Evolutionary conservation across 2,329 filamentous ascomycete species (phyloP).

Genomic region (Metarhizium humberi): DNA sequence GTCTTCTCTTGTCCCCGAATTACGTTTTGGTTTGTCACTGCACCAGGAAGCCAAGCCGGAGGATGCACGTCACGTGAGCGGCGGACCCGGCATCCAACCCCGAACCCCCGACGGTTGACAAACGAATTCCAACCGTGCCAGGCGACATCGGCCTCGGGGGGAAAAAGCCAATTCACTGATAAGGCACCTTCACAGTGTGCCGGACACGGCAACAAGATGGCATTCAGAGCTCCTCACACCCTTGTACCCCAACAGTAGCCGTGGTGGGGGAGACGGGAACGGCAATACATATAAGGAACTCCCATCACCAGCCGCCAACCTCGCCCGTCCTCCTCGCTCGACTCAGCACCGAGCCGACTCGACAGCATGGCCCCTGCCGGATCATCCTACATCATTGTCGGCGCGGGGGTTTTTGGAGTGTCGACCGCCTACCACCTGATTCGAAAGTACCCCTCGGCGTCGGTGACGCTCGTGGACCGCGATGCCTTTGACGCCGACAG

Average conservation of each 20-base stretch:
- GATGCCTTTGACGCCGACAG: conserved; percentile 37
- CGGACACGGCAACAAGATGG: not conserved
- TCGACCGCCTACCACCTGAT: conserved; percentile 57
- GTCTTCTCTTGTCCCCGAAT: not conserved
- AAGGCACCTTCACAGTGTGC: not conserved
- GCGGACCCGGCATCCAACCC: not conserved
- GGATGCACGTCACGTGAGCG: not conserved
- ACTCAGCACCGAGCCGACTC: not conserved
- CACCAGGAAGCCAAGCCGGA: not conserved
- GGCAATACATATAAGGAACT: not conserved
- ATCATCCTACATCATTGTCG: conserved; percentile 47
- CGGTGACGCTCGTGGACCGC: conserved; percentile 49
- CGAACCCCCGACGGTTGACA: not conserved
- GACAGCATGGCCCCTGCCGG: conserved; percentile 13
- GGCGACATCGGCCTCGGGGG: not conserved
- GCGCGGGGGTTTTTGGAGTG: conserved; percentile 56
- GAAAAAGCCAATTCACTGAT: not conserved
- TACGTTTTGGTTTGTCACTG: not conserved
- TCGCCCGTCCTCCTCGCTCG: not conserved
- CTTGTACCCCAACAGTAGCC: not conserved
- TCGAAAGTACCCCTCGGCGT: conserved; percentile 36
- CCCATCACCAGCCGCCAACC: not conserved
- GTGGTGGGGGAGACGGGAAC: not conserved
- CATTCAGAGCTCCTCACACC: not conserved
- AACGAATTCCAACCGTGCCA: not conserved